Evolutionary conservation across 106 monocot species (phyloP).

Genomic region (Dioscorea dumetorum): DNA sequence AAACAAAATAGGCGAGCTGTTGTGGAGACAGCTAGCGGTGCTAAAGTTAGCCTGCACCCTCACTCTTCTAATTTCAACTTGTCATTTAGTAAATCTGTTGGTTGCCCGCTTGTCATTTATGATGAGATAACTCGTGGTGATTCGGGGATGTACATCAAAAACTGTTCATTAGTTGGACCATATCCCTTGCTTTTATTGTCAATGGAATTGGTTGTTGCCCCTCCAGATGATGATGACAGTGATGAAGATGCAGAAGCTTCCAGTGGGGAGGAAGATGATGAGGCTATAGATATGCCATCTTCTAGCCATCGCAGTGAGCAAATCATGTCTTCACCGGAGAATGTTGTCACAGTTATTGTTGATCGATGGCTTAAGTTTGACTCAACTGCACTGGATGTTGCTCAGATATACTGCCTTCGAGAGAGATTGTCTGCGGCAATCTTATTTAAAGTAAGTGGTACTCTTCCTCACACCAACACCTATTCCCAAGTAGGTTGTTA

Average conservation of each 20-base stretch:
- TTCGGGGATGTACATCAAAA: slow-evolving; percentile 68
- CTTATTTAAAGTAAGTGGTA: slow-evolving; percentile 61
- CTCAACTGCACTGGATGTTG: slow-evolving; percentile 82
- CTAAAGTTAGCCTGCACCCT: slow-evolving; percentile 74
- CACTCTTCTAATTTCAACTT: slow-evolving; percentile 74
- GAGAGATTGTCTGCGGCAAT: slow-evolving; percentile 75
- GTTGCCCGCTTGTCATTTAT: slow-evolving; percentile 49
- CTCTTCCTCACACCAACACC: neutral
- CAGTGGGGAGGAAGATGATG: slow-evolving; percentile 46
- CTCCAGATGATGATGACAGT: slow-evolving; percentile 32
- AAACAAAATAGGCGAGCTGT: slow-evolving; percentile 44
- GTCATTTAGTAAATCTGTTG: slow-evolving; percentile 36
- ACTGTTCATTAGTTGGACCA: slow-evolving; percentile 61
- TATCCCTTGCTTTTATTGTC: slow-evolving; percentile 71
- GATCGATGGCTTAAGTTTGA: slow-evolving; percentile 86
- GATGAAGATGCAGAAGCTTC: slow-evolving; percentile 43
- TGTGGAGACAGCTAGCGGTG: slow-evolving; percentile 69
- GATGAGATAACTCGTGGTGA: slow-evolving; percentile 95
- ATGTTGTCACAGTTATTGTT: slow-evolving; percentile 58
- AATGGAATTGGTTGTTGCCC: slow-evolving; percentile 83
- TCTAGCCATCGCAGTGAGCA: slow-evolving; percentile 29
- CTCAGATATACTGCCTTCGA: slow-evolving; percentile 91
- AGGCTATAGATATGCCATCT: slow-evolving; percentile 15
- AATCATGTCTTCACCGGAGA: slow-evolving; percentile 92
- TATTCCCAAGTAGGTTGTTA: neutral